Evolutionary conservation across 768 basidiomycete genomes (phyloP).

Genomic region (Saitozyma sp.): DNA sequence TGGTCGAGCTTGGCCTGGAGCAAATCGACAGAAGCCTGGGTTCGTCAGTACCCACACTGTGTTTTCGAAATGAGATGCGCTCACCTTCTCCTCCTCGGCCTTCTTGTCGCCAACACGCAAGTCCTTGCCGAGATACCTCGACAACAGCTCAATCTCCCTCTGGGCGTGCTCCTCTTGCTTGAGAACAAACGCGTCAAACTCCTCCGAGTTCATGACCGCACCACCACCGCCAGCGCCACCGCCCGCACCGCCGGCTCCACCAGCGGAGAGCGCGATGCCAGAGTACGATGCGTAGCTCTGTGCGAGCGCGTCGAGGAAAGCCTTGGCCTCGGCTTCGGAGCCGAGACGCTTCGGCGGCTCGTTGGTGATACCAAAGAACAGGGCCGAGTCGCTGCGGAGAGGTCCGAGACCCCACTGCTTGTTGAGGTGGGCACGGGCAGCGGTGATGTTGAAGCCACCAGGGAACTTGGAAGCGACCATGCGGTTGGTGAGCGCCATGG

Average conservation of each 20-base stretch:
- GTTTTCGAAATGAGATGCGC: slow-evolving; percentile 51
- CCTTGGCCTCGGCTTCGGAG: slow-evolving; percentile 86
- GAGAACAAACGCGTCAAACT: slow-evolving; percentile 92
- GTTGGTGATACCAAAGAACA: slow-evolving; percentile 84
- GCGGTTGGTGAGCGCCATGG: slow-evolving; percentile 82
- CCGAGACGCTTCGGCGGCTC: slow-evolving; percentile 92
- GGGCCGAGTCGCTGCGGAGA: slow-evolving; percentile 80
- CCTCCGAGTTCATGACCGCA: slow-evolving; percentile 93
- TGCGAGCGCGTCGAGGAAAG: slow-evolving; percentile 87
- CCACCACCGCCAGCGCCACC: slow-evolving; percentile 65
- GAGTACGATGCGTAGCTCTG: slow-evolving; percentile 81
- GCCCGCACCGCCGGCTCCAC: slow-evolving; percentile 63
- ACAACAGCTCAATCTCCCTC: slow-evolving; percentile 92
- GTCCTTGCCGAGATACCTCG: slow-evolving; percentile 93
- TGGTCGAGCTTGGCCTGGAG: slow-evolving; percentile 86
- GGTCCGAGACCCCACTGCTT: slow-evolving; percentile 97
- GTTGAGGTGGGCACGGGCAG: slow-evolving; percentile 81
- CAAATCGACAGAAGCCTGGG: slow-evolving; percentile 47
- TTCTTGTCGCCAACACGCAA: slow-evolving; percentile 88
- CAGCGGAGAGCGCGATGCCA: slow-evolving; percentile 77
- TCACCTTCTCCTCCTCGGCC: slow-evolving; percentile 81
- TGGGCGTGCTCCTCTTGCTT: slow-evolving; percentile 89
- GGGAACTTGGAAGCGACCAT: slow-evolving; percentile 96
- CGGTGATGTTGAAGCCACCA: slow-evolving; percentile 92
- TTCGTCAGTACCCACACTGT: slow-evolving; percentile 9